phyloP scores from a whole-genome alignment of 441 rosid species.

The Pelargonium citronellum region DNA sequence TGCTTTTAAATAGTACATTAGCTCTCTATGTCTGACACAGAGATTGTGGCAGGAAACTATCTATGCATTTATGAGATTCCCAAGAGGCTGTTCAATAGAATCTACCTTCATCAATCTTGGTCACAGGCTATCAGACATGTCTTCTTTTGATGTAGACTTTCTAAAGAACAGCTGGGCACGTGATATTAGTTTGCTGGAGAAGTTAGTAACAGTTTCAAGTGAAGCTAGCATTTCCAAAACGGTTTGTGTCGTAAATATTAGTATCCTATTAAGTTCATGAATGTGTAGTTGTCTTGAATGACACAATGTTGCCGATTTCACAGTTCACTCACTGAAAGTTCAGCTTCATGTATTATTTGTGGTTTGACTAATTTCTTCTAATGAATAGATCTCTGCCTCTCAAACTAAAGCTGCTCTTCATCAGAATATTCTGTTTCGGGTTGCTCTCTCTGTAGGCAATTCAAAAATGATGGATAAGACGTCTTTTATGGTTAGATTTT shows the following conservation, averaged over 20 bases:
- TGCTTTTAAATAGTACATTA: neutral
- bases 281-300: neutral
- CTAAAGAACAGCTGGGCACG: constrained; percentile 36
- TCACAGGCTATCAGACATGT: too few relatives aligned
- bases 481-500: constrained; percentile 57
- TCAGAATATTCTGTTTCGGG: constrained; percentile 53
- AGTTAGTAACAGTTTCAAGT: constrained; percentile 47
- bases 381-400: constrained; percentile 39
- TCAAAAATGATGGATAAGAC: constrained; percentile 46
- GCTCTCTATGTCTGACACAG: constrained; percentile 23
- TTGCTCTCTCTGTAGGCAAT: constrained; percentile 55
- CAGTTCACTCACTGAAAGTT: neutral
- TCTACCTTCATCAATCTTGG: constrained; percentile 27
- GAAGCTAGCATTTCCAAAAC: constrained; percentile 39
- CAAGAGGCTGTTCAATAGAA: constrained; percentile 38
- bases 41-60: constrained; percentile 56
- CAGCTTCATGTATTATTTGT: neutral
- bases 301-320: neutral
- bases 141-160: constrained; percentile 9
- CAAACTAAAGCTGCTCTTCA: constrained; percentile 53
- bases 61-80: constrained; percentile 75
- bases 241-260: constrained; percentile 23
- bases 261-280: neutral
- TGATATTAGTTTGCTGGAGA: constrained; percentile 53
- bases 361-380: too few relatives aligned